A percentile compares a stretch with the other conserved stretches of the same genome.
Conservation (phyloP, 257 asterid genomes). For the Apocynum venetum region DNA sequence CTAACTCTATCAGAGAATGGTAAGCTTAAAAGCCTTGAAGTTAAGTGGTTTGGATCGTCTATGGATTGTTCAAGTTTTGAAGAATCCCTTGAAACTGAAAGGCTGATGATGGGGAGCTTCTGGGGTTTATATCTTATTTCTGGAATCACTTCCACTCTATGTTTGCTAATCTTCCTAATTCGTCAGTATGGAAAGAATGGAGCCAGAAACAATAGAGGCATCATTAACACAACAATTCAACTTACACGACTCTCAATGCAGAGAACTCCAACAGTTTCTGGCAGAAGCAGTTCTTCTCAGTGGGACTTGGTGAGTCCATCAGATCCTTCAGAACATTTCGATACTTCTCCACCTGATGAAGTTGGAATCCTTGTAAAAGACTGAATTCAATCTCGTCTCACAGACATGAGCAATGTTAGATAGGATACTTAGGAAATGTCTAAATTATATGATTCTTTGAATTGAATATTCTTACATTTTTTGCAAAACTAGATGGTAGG, state of each 20-base stretch:
- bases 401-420: background rate
- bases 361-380: background rate
- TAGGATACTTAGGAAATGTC: background rate
- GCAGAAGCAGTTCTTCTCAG: constrained; percentile 1
- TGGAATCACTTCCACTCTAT: constrained; percentile 24
- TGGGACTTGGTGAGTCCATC: constrained; percentile 22
- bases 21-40: constrained; percentile 15
- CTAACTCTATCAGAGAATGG: constrained; percentile 28
- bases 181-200: constrained; percentile 1
- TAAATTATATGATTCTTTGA: background rate
- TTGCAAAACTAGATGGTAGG: too few species aligned
- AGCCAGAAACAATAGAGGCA: background rate
- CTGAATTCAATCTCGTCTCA: background rate
- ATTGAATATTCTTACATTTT: background rate
- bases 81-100: constrained; percentile 7
- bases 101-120: constrained; percentile 32
- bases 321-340: constrained; percentile 21
- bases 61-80: constrained; percentile 18
- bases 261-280: constrained; percentile 6
- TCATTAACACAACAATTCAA: background rate
- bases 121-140: constrained; percentile 36
- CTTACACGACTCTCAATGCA: background rate
- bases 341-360: constrained; percentile 4
- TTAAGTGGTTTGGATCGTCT: constrained; percentile 20
- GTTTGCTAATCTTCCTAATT: constrained; percentile 20